Base-by-base conservation (phyloP, 2,329 filamentous ascomycete genomes). In the Epichloe typhina region DNA sequence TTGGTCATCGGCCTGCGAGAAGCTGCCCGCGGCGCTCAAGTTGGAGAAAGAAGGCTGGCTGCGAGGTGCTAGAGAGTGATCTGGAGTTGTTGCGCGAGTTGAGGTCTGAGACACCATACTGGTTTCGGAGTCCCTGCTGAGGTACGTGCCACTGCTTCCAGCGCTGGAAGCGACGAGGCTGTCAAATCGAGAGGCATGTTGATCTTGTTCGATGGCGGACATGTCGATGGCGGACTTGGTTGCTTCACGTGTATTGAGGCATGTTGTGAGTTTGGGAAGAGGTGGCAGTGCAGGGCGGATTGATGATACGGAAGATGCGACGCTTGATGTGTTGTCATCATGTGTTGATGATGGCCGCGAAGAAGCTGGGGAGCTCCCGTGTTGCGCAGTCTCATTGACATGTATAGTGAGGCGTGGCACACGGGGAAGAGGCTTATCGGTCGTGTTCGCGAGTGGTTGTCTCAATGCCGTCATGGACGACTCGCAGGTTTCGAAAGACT, bases 1-100 rank as follows among this genome's bases (percentile, higher is more conserved):
- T 12, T 77, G 73, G 52, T 91, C 88, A 50, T 94, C 88, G 4
- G 76, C 80, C n/a, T 80, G 71, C 1, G 79, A 76, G 0, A 79
- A 79, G 62, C 83, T 85, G 54, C 74, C 82, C 3, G 79, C 70
- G 15, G 78, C 70, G 69, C 84, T 89, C 41, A 84, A 72, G 56
- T 87, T 87, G 33, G 79, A 82, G 39, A 83, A 67, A 1, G 81
- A 86, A 11, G 80, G 77, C 54, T 83, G 74, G 52, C 71, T 73
- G 56, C 76, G 74, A 33, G 78, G 75, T 51, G 69, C 72, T 40
- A 74, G 63, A 57, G 73, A 59, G 60, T 75, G 66, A 57, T 95
- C 89, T 1, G 89, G 89, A 0, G 89, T 95, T 1, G 89, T 95
- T 15, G 89, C 90, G 51, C 90, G 75, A 2, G 90, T 96, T 1